phyloP scores from a whole-genome alignment of 2,329 filamentous ascomycete species.

The Dryadomyces quercivorus region DNA sequence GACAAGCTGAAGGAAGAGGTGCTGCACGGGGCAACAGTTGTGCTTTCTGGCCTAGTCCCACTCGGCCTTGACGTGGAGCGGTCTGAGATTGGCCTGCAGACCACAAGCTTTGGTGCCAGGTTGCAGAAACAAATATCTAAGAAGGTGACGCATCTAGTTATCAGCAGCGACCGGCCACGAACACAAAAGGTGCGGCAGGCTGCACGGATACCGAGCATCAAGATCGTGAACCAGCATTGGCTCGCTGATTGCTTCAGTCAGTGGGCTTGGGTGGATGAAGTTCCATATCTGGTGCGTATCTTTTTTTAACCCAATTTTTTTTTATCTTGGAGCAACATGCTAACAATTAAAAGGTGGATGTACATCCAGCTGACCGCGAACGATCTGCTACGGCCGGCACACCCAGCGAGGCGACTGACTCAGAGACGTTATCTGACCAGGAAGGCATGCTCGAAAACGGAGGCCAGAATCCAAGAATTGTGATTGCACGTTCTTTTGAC shows the following conservation, averaged over 20 bases:
- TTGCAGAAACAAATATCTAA: constrained; percentile 44
- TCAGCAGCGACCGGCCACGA: constrained; percentile 56
- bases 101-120: constrained; percentile 70
- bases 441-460: constrained; percentile 17
- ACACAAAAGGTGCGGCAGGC: constrained; percentile 89
- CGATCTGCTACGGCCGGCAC: constrained; percentile 19
- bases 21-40: constrained; percentile 63
- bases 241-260: constrained; percentile 71
- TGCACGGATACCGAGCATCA: constrained; percentile 64
- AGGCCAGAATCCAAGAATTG: background rate
- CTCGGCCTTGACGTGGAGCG: constrained; percentile 65
- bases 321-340: background rate
- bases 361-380: constrained; percentile 55
- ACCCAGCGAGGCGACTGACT: constrained; percentile 17
- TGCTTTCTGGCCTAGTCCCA: constrained; percentile 84
- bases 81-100: constrained; percentile 81
- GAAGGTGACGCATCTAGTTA: constrained; percentile 62
- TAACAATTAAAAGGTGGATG: constrained; percentile 36
- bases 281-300: constrained; percentile 46
- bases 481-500: background rate
- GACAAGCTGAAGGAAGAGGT: constrained; percentile 67
- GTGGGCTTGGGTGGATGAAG: constrained; percentile 72
- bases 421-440: constrained; percentile 17
- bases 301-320: background rate
- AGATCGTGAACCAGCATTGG: constrained; percentile 89